Evolutionary conservation across 1,139 yeast genomes (phyloP).

Genomic region (Diutina catenulata): DNA sequence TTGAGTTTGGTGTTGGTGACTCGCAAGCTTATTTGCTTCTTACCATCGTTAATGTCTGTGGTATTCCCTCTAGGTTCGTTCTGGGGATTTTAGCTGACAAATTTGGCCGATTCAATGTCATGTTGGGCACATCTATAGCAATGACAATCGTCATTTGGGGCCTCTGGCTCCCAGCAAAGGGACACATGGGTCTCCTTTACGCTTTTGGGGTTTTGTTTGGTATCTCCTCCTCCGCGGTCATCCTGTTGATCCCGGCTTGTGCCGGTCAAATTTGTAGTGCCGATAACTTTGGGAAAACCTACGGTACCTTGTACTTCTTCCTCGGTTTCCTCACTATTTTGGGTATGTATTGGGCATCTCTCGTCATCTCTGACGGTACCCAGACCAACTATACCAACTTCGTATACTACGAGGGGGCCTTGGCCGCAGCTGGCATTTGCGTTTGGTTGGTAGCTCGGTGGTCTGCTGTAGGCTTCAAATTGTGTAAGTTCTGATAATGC

Average conservation of each 20-base stretch:
- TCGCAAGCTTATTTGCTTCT: conserved; percentile 12
- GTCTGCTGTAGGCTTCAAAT: neutral
- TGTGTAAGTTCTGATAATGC: neutral
- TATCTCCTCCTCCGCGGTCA: conserved; percentile 18
- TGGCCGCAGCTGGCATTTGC: neutral
- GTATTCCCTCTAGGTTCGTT: conserved; percentile 33
- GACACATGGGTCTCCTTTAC: conserved; percentile 12
- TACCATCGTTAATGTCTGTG: conserved; percentile 33
- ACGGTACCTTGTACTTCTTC: conserved; percentile 57
- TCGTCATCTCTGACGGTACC: conserved; percentile 15
- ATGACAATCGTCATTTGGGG: conserved; percentile 29
- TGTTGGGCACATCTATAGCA: conserved; percentile 27
- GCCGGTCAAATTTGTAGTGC: conserved; percentile 51
- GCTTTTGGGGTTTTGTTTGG: conserved; percentile 20
- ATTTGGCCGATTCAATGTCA: conserved; percentile 41
- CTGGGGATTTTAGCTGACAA: conserved; percentile 39
- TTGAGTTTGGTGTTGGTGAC: conserved; percentile 6
- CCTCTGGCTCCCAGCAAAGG: conserved; percentile 32
- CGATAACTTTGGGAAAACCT: conserved; percentile 54
- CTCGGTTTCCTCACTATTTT: conserved; percentile 48
- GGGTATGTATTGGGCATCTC: conserved; percentile 20
- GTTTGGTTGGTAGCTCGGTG: neutral
- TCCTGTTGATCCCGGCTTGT: conserved; percentile 20
- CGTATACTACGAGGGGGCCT: conserved; percentile 16
- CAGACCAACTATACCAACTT: conserved; percentile 13